Conservation (phyloP, 139 green algal genomes). For the Tetradesmus lagerheimii region DNA sequence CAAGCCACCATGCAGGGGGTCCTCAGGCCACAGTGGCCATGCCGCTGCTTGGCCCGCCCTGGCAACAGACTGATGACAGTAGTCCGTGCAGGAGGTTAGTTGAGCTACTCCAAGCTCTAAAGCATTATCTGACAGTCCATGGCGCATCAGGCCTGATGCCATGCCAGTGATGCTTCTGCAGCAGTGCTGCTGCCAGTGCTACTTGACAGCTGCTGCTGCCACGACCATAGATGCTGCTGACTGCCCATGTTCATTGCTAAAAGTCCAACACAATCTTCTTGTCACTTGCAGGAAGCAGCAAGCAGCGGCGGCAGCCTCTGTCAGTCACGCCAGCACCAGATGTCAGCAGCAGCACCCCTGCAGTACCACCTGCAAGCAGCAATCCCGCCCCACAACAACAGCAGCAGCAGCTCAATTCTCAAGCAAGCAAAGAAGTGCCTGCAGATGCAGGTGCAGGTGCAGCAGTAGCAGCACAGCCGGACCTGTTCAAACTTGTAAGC, state of each 20-base stretch:
- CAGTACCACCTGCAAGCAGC: background rate
- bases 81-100: background rate
- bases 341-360: background rate
- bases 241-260: background rate
- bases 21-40: background rate
- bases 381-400: background rate
- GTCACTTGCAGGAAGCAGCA: background rate
- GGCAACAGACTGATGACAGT: background rate
- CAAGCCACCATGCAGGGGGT: background rate
- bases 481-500: slow-evolving; percentile 46
- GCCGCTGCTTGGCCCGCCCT: background rate
- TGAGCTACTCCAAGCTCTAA: background rate
- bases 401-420: background rate
- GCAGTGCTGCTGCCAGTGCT: background rate
- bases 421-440: background rate
- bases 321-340: background rate
- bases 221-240: background rate
- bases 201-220: background rate
- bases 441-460: slow-evolving; percentile 4
- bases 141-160: background rate
- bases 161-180: background rate
- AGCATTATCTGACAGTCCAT: background rate
- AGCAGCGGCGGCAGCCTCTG: background rate
- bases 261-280: no score
- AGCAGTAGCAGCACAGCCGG: slow-evolving; percentile 30